These are phyloP conservation scores for Pseudocercospora fuligena DNA, from an alignment of 2,329 filamentous ascomycete genomes.

Conservation along the genomic window DNA sequence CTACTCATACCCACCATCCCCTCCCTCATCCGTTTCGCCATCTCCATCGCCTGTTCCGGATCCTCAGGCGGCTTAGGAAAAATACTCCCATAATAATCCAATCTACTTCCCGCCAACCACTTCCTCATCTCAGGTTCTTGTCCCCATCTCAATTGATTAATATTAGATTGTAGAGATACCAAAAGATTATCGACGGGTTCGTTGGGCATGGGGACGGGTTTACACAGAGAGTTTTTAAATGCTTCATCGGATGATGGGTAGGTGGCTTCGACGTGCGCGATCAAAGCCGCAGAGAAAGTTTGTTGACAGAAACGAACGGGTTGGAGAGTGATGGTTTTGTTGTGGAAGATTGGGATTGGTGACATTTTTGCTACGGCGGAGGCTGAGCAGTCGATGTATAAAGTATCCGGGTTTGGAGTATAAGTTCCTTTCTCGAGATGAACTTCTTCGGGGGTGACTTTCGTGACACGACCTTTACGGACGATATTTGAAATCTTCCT, in stretches of 20 bases:
- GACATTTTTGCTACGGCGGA: slow-evolving; percentile 18
- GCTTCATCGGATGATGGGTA: slow-evolving; percentile 15
- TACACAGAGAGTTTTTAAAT: slow-evolving; percentile 24
- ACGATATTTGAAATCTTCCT: slow-evolving; percentile 23
- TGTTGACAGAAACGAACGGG: slow-evolving; percentile 30
- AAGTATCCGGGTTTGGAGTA: slow-evolving; percentile 14
- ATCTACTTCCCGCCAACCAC: slow-evolving; percentile 20
- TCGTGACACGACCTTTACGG: slow-evolving; percentile 21
- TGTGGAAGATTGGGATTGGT: slow-evolving; percentile 21
- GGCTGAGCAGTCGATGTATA: slow-evolving; percentile 30
- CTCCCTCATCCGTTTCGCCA: background rate
- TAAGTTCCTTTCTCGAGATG: slow-evolving; percentile 18
- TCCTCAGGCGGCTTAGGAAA: slow-evolving; percentile 2
- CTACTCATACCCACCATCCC: background rate
- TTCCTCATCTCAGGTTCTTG: slow-evolving; percentile 12
- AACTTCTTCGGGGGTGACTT: slow-evolving; percentile 16
- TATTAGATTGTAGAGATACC: slow-evolving; percentile 9
- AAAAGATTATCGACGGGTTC: slow-evolving; percentile 18
- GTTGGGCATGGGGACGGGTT: slow-evolving; percentile 24
- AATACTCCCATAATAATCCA: slow-evolving; percentile 21
- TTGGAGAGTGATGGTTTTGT: slow-evolving; percentile 25
- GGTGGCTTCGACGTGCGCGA: slow-evolving; percentile 27
- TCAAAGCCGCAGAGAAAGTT: slow-evolving; percentile 30
- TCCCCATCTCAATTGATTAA: slow-evolving; percentile 21
- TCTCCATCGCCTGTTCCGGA: background rate